These are phyloP conservation scores for Trichoderma sp. DNA, from an alignment of 2,329 filamentous ascomycete genomes.

Conservation along the genomic window DNA sequence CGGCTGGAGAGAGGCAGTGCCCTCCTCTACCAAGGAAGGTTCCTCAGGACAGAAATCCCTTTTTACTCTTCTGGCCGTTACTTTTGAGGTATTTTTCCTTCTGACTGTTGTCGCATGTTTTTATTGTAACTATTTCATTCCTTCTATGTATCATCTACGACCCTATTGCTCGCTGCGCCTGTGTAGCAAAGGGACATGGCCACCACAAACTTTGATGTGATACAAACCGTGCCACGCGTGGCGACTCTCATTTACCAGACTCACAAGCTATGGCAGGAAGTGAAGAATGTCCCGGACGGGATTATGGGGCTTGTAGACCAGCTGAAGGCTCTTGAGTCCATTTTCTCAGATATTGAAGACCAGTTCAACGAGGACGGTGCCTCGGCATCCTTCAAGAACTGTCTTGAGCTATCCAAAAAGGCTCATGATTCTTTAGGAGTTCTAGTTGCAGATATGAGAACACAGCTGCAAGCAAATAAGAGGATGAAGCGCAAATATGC, in stretches of 20 bases:
- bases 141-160: neutral
- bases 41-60: neutral
- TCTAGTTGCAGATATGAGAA: conserved; percentile 23
- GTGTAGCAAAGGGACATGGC: conserved; percentile 13
- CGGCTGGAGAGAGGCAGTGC: conserved; percentile 1
- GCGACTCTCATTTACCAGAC: conserved; percentile 25
- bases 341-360: conserved; percentile 24
- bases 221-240: conserved; percentile 26
- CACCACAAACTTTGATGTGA: conserved; percentile 28
- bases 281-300: conserved; percentile 27
- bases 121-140: neutral
- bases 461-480: conserved; percentile 21
- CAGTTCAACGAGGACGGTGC: conserved; percentile 20
- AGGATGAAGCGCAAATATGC: conserved; percentile 23
- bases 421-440: conserved; percentile 22
- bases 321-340: conserved; percentile 20
- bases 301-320: conserved; percentile 25
- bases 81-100: neutral
- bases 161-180: no score
- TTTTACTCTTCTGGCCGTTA: neutral
- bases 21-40: neutral
- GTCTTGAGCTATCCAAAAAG: conserved; percentile 18
- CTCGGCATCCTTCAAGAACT: conserved; percentile 13
- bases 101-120: neutral
- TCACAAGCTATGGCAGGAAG: conserved; percentile 28